These are phyloP conservation scores for Pterocarpus macrocarpus DNA, from an alignment of 306 rosid species.

Conservation along the genomic window DNA sequence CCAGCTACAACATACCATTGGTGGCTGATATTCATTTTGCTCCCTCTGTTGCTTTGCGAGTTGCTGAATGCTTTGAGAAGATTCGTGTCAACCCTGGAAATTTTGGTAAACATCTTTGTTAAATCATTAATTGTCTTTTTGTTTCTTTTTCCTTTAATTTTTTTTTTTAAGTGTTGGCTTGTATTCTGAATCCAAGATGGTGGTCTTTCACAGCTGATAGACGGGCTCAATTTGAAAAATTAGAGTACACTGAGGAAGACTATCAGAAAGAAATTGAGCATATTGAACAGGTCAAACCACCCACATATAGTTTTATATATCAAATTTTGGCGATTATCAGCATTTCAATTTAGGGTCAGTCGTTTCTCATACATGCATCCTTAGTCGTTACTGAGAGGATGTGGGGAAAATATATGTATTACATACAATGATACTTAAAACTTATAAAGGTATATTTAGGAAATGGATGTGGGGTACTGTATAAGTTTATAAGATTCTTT, in stretches of 20 bases:
- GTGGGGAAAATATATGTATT: no score
- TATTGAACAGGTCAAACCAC: constrained; percentile 78
- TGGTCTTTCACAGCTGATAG: constrained; percentile 83
- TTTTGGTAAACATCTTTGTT: constrained; percentile 66
- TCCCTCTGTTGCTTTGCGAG: constrained; percentile 83
- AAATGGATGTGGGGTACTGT: no score
- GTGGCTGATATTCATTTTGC: constrained; percentile 97
- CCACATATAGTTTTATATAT: constrained; percentile 16
- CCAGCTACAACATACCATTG: constrained; percentile 85
- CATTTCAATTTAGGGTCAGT: constrained; percentile 3
- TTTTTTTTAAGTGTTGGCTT: not conserved
- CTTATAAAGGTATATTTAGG: no score
- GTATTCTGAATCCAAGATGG: constrained; percentile 46
- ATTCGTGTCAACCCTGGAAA: constrained; percentile 96
- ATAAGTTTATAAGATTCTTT: not conserved
- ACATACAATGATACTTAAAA: no score
- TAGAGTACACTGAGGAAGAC: constrained; percentile 93
- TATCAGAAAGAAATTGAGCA: constrained; percentile 98
- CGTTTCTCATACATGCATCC: no score
- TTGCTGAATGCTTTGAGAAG: constrained; percentile 93
- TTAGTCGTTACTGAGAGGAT: no score
- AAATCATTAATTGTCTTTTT: constrained; percentile 7
- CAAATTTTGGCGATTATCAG: constrained; percentile 19
- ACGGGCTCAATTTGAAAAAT: constrained; percentile 90
- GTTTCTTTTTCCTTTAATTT: not conserved